A percentile compares a stretch with the other conserved stretches of the same genome.
Evolutionary conservation across 345 rosid genomes (phyloP).

Genomic region (Turnera subulata): DNA sequence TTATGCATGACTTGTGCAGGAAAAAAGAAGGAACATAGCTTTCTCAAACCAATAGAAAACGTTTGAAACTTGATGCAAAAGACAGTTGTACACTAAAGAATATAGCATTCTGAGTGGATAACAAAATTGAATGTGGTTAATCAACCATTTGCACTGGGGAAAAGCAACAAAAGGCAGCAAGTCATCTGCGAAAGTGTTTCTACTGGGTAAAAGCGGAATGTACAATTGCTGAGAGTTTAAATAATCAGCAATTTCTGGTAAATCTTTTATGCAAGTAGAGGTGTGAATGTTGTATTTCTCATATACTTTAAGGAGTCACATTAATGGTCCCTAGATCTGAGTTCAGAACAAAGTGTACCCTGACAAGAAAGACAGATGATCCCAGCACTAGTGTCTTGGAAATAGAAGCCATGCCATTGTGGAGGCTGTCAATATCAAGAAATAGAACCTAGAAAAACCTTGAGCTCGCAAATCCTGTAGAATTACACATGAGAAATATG

Average conservation of each 20-base stretch:
- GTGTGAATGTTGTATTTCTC: constrained; percentile 11
- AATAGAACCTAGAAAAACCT: constrained; percentile 17
- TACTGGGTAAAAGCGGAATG: background rate
- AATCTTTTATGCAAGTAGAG: constrained; percentile 7
- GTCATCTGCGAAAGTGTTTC: background rate
- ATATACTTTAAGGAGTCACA: constrained; percentile 6
- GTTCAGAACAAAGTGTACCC: constrained; percentile 8
- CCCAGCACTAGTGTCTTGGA: constrained; percentile 26
- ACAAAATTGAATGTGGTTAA: background rate
- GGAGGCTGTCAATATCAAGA: constrained; percentile 28
- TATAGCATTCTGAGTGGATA: too few species aligned
- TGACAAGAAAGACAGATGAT: constrained; percentile 1
- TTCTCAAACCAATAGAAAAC: too few species aligned
- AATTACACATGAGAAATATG: constrained; percentile 6
- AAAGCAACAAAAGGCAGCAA: background rate
- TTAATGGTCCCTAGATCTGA: constrained; percentile 10
- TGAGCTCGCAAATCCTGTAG: constrained; percentile 40
- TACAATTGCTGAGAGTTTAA: constrained; percentile 21
- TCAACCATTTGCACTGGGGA: background rate
- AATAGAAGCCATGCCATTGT: constrained; percentile 29
- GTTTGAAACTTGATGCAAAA: too few species aligned
- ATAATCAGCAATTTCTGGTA: constrained; percentile 28
- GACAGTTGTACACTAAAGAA: too few species aligned
- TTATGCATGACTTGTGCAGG: too few species aligned
- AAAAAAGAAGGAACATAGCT: too few species aligned